Evolutionary conservation across 139 green algal species (phyloP).

Genomic region (Chlorella sp.): DNA sequence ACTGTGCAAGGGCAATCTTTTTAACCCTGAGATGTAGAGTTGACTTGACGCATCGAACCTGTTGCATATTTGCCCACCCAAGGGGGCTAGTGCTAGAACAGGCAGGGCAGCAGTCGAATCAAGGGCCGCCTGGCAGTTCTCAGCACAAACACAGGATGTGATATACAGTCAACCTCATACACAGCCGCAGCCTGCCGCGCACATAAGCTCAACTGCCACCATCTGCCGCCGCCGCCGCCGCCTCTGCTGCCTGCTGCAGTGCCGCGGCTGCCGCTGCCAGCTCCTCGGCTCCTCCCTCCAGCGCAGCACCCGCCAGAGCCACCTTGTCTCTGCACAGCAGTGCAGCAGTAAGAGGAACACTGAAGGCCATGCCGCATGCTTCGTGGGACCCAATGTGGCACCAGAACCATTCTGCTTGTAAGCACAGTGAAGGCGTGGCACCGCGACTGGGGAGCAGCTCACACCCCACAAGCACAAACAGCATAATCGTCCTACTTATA

Average conservation of each 20-base stretch:
- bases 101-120: conserved; percentile 35
- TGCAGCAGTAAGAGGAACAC: neutral
- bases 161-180: neutral
- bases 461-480: too few species aligned
- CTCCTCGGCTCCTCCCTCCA: neutral
- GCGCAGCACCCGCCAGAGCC: conserved; percentile 7
- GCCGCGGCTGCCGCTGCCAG: conserved; percentile 8
- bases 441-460: neutral
- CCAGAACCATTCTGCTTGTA: neutral
- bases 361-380: neutral
- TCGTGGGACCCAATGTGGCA: neutral
- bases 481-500: neutral
- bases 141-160: conserved; percentile 26
- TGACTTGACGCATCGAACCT: too few species aligned
- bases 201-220: neutral
- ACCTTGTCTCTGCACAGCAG: conserved; percentile 8
- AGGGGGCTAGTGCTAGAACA: neutral
- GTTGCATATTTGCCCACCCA: too few species aligned
- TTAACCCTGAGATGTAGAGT: too few species aligned
- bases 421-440: neutral
- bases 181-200: neutral
- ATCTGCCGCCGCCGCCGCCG: neutral
- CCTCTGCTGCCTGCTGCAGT: conserved; percentile 1
- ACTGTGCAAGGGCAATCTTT: too few species aligned
- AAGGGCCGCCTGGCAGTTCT: conserved; percentile 38